These are phyloP conservation scores for Aspergillus quadrilineatus DNA, from an alignment of 2,329 filamentous ascomycete genomes.

Conservation along the genomic window DNA sequence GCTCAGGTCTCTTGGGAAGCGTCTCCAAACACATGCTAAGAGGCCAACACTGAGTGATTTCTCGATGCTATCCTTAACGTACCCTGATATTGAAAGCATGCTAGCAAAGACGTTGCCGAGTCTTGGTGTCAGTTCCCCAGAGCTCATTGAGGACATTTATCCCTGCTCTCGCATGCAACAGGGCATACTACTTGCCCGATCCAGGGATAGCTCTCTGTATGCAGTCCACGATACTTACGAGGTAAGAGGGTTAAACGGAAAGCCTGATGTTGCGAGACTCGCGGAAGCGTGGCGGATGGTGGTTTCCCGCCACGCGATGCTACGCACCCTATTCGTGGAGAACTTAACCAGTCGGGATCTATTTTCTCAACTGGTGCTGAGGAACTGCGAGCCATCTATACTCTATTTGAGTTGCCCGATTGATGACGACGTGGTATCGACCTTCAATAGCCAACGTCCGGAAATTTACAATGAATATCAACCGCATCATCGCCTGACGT, in stretches of 20 bases:
- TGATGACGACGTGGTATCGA: constrained; percentile 30
- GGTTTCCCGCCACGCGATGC: constrained; percentile 34
- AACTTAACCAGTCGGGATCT: constrained; percentile 31
- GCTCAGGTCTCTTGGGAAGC: constrained; percentile 31
- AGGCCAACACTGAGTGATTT: constrained; percentile 45
- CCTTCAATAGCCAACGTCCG: constrained; percentile 30
- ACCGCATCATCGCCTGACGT: constrained; percentile 48
- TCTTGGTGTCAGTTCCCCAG: constrained; percentile 33
- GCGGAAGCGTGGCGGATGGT: constrained; percentile 33
- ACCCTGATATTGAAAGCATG: constrained; percentile 42
- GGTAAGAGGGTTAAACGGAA: constrained; percentile 21
- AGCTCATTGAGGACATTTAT: constrained; percentile 45
- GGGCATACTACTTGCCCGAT: constrained; percentile 36
- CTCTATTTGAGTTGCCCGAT: constrained; percentile 31
- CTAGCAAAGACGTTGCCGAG: constrained; percentile 37
- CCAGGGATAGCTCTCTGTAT: constrained; percentile 36
- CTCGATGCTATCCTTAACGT: constrained; percentile 46
- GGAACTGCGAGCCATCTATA: constrained; percentile 27
- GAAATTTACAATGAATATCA: constrained; percentile 27
- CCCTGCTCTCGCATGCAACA: constrained; percentile 42
- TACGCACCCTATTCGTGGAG: constrained; percentile 40
- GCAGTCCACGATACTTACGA: constrained; percentile 41
- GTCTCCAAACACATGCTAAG: constrained; percentile 25
- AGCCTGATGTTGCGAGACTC: constrained; percentile 30
- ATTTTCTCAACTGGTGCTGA: constrained; percentile 39